Evolutionary conservation across 192 early-diverging fungal species (phyloP).

Genomic region (Geranomyces variabilis): DNA sequence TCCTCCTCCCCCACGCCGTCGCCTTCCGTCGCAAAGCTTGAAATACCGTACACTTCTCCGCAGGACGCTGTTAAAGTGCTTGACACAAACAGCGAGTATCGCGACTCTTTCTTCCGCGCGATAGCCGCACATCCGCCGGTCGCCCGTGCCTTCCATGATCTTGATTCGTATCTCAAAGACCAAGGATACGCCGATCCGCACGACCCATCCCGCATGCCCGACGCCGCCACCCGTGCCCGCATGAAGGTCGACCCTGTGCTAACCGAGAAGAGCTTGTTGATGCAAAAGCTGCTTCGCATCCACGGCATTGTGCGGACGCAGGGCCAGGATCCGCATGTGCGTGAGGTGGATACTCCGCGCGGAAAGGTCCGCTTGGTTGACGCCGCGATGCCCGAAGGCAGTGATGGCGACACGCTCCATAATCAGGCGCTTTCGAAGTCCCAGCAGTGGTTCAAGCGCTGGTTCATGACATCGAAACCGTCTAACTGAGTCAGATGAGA

Average conservation of each 20-base stretch:
- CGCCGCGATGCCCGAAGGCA: constrained; percentile 8
- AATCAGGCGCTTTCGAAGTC: constrained; percentile 2
- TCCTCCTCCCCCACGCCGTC: too few species aligned
- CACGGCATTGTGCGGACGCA: constrained; percentile 23
- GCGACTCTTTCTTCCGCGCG: not conserved
- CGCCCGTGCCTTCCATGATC: constrained; percentile 20
- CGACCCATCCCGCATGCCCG: constrained; percentile 11
- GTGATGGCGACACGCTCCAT: not conserved
- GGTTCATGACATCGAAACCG: constrained; percentile 20
- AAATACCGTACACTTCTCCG: constrained; percentile 7
- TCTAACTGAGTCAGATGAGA: not conserved
- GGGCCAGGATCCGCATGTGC: not conserved
- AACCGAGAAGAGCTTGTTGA: constrained; percentile 19
- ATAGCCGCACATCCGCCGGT: constrained; percentile 11
- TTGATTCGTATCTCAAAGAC: constrained; percentile 4
- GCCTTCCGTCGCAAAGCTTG: not conserved
- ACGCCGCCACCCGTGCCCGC: constrained; percentile 11
- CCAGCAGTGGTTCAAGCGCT: constrained; percentile 27
- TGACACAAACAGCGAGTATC: constrained; percentile 3
- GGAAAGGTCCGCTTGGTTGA: constrained; percentile 7
- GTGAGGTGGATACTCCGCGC: not conserved
- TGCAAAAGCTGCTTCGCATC: constrained; percentile 16
- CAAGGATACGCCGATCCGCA: constrained; percentile 16
- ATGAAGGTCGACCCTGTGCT: constrained; percentile 19
- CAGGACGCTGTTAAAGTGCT: constrained; percentile 9